Conservation (phyloP, 371 early-diverging fungal species). For the Saksenaea oblongispora region DNA sequence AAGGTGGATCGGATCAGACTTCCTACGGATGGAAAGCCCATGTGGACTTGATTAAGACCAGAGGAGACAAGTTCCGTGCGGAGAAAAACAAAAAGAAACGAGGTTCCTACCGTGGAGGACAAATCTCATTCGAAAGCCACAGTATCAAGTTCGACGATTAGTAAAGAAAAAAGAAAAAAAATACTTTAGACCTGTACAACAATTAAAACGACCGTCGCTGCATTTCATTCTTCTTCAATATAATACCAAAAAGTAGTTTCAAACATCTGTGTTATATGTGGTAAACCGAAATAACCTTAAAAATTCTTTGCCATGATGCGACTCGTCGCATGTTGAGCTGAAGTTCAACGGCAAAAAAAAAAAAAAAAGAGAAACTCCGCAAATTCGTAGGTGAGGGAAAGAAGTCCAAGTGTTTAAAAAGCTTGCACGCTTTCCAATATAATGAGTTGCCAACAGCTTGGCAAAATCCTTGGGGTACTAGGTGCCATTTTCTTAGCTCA, state of each 20-base stretch:
- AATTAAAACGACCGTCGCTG: not conserved
- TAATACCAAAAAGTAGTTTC: not conserved
- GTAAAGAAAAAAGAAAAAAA: not conserved
- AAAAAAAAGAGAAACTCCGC: no score
- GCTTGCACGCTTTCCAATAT: not conserved
- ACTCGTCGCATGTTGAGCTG: no score
- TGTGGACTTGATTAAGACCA: slow-evolving; percentile 85
- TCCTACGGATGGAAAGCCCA: slow-evolving; percentile 95
- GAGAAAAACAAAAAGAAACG: slow-evolving; percentile 99
- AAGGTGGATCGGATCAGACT: slow-evolving; percentile 61
- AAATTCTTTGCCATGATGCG: no score
- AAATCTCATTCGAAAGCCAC: slow-evolving; percentile 80
- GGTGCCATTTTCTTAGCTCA: slow-evolving; percentile 61
- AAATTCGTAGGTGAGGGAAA: no score
- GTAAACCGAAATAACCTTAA: no score
- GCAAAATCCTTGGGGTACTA: slow-evolving; percentile 52
- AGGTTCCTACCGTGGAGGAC: slow-evolving; percentile 94
- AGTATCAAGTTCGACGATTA: slow-evolving; percentile 85
- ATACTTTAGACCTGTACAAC: not conserved
- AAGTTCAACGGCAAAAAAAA: no score
- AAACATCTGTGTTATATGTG: no score
- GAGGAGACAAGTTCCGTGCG: slow-evolving; percentile 92
- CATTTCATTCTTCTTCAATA: not conserved
- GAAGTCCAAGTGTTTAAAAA: not conserved
- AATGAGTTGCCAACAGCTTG: slow-evolving; percentile 33